Evolutionary conservation across 2,329 filamentous ascomycete species (phyloP).

Genomic region (Grosmannia serpens): DNA sequence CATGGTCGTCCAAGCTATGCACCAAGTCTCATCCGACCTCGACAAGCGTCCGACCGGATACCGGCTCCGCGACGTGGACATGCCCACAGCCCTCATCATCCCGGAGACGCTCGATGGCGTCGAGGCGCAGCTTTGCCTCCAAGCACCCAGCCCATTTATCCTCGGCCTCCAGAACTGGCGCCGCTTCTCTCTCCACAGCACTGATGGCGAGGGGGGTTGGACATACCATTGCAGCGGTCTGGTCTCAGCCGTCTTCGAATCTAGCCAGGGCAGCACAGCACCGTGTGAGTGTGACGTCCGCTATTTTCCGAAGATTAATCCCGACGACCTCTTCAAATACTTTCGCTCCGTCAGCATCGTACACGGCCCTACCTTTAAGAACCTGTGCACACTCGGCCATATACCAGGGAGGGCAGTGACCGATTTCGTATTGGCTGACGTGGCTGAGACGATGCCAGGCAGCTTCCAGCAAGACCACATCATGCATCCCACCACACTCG

Average conservation of each 20-base stretch:
- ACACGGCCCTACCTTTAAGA: background rate
- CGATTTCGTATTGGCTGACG: background rate
- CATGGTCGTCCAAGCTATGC: constrained; percentile 16
- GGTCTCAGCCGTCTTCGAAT: background rate
- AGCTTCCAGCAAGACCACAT: background rate
- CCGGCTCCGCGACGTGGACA: background rate
- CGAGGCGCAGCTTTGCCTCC: background rate
- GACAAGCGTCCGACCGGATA: background rate
- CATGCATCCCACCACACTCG: background rate
- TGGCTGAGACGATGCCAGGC: background rate
- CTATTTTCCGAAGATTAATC: background rate
- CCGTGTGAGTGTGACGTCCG: background rate
- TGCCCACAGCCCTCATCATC: background rate
- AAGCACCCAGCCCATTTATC: background rate
- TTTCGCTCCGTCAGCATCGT: background rate
- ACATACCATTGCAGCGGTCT: background rate
- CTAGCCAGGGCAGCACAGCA: background rate
- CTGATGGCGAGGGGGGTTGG: background rate
- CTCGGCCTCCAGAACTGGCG: background rate
- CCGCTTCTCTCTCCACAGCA: background rate
- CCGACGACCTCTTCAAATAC: background rate
- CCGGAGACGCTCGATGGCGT: background rate
- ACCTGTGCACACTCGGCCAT: background rate
- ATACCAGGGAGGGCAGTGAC: background rate
- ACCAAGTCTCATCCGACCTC: background rate